Evolutionary conservation across 371 early-diverging fungal species (phyloP), one percentile per base, ranked within the genome.

Genomic region (Synchytrium microbalum): DNA sequence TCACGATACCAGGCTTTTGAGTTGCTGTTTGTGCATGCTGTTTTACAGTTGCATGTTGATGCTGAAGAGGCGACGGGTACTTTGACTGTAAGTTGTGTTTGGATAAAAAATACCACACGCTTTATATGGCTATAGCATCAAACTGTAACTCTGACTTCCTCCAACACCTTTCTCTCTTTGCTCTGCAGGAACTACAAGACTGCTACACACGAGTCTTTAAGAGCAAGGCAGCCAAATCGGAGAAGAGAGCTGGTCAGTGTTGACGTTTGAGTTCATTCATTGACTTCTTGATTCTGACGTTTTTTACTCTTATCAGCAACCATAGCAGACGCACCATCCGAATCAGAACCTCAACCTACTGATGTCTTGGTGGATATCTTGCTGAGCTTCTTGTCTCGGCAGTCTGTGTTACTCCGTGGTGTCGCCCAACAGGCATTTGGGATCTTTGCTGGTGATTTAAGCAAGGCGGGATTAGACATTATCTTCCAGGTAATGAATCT

Each of bases 301-400:
- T n/a, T n/a, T n/a, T n/a, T n/a, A n/a, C n/a, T n/a, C n/a, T n/a
- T n/a, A n/a, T n/a, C n/a, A n/a, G n/a, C n/a, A n/a, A n/a, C n/a
- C n/a, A n/a, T n/a, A n/a, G n/a, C n/a, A n/a, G n/a, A n/a, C n/a
- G n/a, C n/a, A n/a, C n/a, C n/a, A n/a, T n/a, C 14, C 57, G 83
- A 84, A 19, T 83, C 81, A 26, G 85, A 86, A 62, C 87, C 82
- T 14, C 78, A 86, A 57, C 91, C 95, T 1, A 81, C 90, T 32
- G 95, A 95, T 65, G 95, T 95, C 31, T 79, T 96, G 65, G 81
- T 93, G 3, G 96, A 96, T 79, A 87, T 93, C 32, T 75, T 95
- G 63, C 75, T 96, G 67, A 84, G 89, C 69, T 87, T 95, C 77
- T 73, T 96, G 76, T 85, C 91, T 59, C 88, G 87, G 67, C 86